These are phyloP conservation scores for Centella asiatica DNA, from an alignment of 129 eudicot genomes.

Conservation along the genomic window DNA sequence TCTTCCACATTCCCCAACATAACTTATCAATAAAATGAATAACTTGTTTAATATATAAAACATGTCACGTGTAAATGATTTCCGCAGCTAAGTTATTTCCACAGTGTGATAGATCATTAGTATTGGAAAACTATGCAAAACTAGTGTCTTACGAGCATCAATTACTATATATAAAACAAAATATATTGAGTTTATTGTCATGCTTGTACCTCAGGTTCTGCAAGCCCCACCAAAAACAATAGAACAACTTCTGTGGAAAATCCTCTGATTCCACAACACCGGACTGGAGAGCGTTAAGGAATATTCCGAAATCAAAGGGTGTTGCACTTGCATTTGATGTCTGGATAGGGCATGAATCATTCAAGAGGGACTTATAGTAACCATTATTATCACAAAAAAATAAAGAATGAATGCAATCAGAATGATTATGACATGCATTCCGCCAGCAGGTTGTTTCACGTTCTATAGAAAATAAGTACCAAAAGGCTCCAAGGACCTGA, in stretches of 20 bases:
- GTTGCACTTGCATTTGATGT: slow-evolving; percentile 36
- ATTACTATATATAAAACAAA: neutral
- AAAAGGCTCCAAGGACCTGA: slow-evolving; percentile 89
- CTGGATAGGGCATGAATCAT: slow-evolving; percentile 45
- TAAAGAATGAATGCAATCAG: slow-evolving; percentile 33
- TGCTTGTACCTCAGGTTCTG: slow-evolving; percentile 71
- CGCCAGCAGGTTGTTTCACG: slow-evolving; percentile 92
- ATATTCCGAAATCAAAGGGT: slow-evolving; percentile 80
- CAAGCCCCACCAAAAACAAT: slow-evolving; percentile 99
- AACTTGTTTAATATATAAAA: too few relatives aligned
- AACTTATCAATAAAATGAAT: too few relatives aligned
- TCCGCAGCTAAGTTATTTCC: too few relatives aligned
- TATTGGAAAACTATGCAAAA: neutral
- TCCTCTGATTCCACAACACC: slow-evolving; percentile 75
- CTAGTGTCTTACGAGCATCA: neutral
- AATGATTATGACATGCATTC: slow-evolving; percentile 39
- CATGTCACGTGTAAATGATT: too few relatives aligned
- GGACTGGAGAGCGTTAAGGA: slow-evolving; percentile 72
- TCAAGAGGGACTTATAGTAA: slow-evolving; percentile 18
- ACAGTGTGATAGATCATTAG: too few relatives aligned
- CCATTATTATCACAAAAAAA: slow-evolving; percentile 32
- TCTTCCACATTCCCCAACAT: too few relatives aligned
- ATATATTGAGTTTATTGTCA: neutral
- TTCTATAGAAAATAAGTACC: slow-evolving; percentile 90
- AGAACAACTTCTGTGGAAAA: slow-evolving; percentile 80